A percentile compares a stretch with the other conserved stretches of the same genome.
Evolutionary conservation across 2,329 filamentous ascomycete genomes (phyloP).

Genomic region (Blastomyces percursus): DNA sequence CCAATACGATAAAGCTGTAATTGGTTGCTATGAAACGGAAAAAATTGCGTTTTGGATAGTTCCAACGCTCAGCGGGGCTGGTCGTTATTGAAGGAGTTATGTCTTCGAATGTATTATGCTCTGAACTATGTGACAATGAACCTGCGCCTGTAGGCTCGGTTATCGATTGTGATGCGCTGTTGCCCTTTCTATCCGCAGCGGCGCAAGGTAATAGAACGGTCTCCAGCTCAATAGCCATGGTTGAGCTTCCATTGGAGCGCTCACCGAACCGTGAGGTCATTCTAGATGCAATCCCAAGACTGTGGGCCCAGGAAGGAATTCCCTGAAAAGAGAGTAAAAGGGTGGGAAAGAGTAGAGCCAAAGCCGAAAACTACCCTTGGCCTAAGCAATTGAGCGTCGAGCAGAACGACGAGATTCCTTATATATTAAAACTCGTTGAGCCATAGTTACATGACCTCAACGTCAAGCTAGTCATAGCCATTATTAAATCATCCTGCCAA

Average conservation of each 20-base stretch:
- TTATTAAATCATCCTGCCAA: not conserved
- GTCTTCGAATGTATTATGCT: not conserved
- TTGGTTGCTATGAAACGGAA: constrained; percentile 49
- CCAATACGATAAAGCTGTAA: constrained; percentile 47
- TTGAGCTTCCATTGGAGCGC: constrained; percentile 1
- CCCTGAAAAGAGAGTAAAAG: not conserved
- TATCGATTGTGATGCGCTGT: not conserved
- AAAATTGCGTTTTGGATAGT: constrained; percentile 48
- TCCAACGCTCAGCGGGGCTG: constrained; percentile 49
- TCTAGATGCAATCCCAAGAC: not conserved
- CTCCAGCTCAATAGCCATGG: not conserved
- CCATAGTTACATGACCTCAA: no score
- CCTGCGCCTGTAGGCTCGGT: not conserved
- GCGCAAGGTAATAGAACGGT: not conserved
- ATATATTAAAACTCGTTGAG: no score
- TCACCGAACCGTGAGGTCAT: constrained; percentile 1
- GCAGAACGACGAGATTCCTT: not conserved
- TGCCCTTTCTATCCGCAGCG: not conserved
- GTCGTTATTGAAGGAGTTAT: constrained; percentile 31
- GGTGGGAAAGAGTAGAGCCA: not conserved
- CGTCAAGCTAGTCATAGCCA: not conserved
- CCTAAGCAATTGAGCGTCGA: not conserved
- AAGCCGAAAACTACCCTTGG: not conserved
- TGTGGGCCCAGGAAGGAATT: not conserved
- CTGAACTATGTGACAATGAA: not conserved